phyloP scores from a whole-genome alignment of 129 eudicot species.

The Arctium minus region DNA sequence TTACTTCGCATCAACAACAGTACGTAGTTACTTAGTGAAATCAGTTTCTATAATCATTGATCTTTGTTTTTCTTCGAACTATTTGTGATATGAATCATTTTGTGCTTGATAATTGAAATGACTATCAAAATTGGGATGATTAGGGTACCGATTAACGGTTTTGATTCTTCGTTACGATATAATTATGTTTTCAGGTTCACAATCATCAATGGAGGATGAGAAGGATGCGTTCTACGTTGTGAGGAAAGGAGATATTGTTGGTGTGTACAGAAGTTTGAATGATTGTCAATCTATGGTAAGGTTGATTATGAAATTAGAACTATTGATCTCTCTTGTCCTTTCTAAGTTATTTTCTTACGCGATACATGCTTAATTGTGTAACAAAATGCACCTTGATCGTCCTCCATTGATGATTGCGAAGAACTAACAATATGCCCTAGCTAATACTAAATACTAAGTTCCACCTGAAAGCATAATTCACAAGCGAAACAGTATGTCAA shows the following conservation, averaged over 20 bases:
- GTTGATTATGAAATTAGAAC: conserved; percentile 15
- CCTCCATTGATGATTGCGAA: conserved; percentile 44
- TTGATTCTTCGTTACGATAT: neutral
- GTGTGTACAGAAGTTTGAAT: conserved; percentile 60
- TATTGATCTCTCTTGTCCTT: conserved; percentile 11
- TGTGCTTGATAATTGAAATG: neutral
- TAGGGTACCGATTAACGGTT: conserved; percentile 21
- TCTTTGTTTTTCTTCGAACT: neutral
- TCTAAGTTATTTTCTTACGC: neutral
- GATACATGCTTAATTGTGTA: neutral
- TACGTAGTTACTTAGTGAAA: neutral
- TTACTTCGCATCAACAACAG: conserved; percentile 4
- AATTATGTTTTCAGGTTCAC: conserved; percentile 5
- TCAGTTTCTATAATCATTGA: neutral
- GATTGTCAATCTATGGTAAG: conserved; percentile 54
- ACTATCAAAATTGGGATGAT: neutral
- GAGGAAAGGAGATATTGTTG: conserved; percentile 69
- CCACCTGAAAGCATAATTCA: neutral
- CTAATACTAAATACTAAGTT: neutral
- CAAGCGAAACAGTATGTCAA: neutral
- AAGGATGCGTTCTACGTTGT: conserved; percentile 83
- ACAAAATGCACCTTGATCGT: conserved; percentile 28
- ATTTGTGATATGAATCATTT: neutral
- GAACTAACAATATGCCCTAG: neutral
- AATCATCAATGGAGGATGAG: conserved; percentile 58